Evolutionary conservation across 495 filamentous ascomycete species (phyloP).

Genomic region (Penicillium robsamsonii): DNA sequence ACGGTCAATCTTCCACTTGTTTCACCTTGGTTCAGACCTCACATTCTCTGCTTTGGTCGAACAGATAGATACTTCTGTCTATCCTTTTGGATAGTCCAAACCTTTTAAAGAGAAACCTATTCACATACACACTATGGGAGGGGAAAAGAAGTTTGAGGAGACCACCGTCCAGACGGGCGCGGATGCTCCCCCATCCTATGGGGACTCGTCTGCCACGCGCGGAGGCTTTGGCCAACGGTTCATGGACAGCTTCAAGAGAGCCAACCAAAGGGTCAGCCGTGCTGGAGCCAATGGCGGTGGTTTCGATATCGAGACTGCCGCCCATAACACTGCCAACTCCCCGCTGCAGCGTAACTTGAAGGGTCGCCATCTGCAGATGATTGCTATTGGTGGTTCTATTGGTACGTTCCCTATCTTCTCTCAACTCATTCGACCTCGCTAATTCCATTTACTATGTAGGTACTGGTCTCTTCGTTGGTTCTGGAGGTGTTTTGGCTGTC

Average conservation of each 20-base stretch:
- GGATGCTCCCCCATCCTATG: constrained; percentile 39
- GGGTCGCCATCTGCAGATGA: constrained; percentile 90
- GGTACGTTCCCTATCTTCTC: constrained; percentile 48
- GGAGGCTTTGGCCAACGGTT: constrained; percentile 47
- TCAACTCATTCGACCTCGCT: background rate
- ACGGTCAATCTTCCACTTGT: background rate
- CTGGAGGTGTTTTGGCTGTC: constrained; percentile 69
- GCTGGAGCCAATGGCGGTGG: constrained; percentile 57
- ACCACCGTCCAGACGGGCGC: constrained; percentile 21
- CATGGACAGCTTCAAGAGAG: constrained; percentile 77
- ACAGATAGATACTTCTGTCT: background rate
- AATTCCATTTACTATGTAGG: constrained; percentile 45
- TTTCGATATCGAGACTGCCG: constrained; percentile 75
- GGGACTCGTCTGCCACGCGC: constrained; percentile 34
- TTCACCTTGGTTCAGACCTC: background rate
- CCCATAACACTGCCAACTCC: constrained; percentile 69
- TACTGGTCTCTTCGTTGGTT: constrained; percentile 88
- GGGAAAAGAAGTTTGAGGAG: constrained; percentile 39
- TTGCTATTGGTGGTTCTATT: constrained; percentile 93
- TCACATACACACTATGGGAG: constrained; percentile 32
- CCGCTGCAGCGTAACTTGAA: constrained; percentile 75
- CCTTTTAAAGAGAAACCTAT: background rate
- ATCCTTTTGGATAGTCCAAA: background rate
- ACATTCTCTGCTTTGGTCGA: background rate
- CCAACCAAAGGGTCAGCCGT: constrained; percentile 58